phyloP scores from a whole-genome alignment of 768 basidiomycete species.

The Macrolepiota fuliginosa region DNA sequence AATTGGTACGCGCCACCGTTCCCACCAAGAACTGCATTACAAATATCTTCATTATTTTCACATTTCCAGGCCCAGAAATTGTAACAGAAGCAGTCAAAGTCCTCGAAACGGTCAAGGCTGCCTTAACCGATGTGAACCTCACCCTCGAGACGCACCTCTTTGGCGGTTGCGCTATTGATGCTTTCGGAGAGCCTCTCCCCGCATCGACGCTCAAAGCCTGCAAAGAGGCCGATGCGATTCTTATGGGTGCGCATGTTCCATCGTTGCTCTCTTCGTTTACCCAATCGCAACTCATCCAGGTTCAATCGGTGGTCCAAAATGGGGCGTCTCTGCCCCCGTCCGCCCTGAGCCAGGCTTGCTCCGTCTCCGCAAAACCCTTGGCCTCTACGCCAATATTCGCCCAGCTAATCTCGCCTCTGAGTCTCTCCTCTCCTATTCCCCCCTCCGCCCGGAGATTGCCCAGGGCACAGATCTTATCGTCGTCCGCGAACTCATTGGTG shows the following conservation, averaged over 20 bases:
- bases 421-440: slow-evolving; percentile 81
- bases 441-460: slow-evolving; percentile 83
- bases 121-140: slow-evolving; percentile 65
- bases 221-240: slow-evolving; percentile 89
- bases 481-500: slow-evolving; percentile 94
- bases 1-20: slow-evolving; percentile 60
- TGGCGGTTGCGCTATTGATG: slow-evolving; percentile 93
- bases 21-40: background rate
- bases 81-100: slow-evolving; percentile 82
- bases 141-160: slow-evolving; percentile 75
- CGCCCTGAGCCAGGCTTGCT: slow-evolving; percentile 94
- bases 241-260: slow-evolving; percentile 67
- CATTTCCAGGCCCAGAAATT: slow-evolving; percentile 77
- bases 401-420: slow-evolving; percentile 95
- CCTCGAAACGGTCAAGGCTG: slow-evolving; percentile 65
- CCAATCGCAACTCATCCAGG: slow-evolving; percentile 46
- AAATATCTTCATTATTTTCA: slow-evolving; percentile 12
- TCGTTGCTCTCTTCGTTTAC: background rate
- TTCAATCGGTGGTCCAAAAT: slow-evolving; percentile 96
- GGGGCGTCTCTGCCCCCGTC: slow-evolving; percentile 87
- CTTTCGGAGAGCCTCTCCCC: slow-evolving; percentile 81
- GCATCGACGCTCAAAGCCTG: slow-evolving; percentile 84
- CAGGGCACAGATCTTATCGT: slow-evolving; percentile 90
- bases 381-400: slow-evolving; percentile 97
- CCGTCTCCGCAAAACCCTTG: slow-evolving; percentile 84